Base-by-base conservation (phyloP, 108 stramenopile species). In the Seminavis robusta region DNA sequence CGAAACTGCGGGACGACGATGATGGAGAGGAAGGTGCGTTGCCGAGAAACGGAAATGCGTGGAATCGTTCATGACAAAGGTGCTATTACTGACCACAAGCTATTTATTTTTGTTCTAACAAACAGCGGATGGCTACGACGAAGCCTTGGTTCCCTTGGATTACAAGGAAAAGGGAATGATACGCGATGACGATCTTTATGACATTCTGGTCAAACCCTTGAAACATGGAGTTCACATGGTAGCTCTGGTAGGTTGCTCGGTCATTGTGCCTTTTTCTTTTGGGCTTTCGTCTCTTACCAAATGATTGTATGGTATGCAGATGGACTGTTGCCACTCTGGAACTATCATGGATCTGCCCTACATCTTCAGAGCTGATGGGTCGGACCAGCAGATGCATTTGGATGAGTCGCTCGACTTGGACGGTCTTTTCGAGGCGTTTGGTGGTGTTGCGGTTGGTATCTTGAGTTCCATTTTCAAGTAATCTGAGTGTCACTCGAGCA, bases 321-420 rank as follows among this genome's bases (percentile, higher is more conserved):
- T 79, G 77, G 71, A 74, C 58, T 80, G 77, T 71, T 97, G 95
- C 71, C 95, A 95, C 54, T 84, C 82, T n/a, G 95, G 95, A 23
- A 86, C 81, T 8, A 86, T 86, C 20, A 57, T 93, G 33, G 92
- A 93, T 69, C 50, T 93, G 3, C 91, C 91, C 23, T 91, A 58
- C 33, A 27, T 38, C 32, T 88, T 88, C 53, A 64, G 69, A 28
- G 80, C 74, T 4, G 86, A 84, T 44, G 86, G 81, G 7, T 65
- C 42, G 6, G 17, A 21, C 20, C 42, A 43, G n/a, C 15, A 6
- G 10, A 43, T n/a, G n/a, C n/a, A n/a, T n/a, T n/a, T n/a, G n/a
- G n/a, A n/a, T n/a, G n/a, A n/a, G n/a, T n/a, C n/a, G n/a, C n/a
- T n/a, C n/a, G n/a, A n/a, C n/a, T n/a, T n/a, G n/a, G n/a, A n/a